Percentiles rank a stretch among this genome's conserved stretches.
Conservation (phyloP, 495 filamentous ascomycete species). For the Xylaria flabelliformis region DNA sequence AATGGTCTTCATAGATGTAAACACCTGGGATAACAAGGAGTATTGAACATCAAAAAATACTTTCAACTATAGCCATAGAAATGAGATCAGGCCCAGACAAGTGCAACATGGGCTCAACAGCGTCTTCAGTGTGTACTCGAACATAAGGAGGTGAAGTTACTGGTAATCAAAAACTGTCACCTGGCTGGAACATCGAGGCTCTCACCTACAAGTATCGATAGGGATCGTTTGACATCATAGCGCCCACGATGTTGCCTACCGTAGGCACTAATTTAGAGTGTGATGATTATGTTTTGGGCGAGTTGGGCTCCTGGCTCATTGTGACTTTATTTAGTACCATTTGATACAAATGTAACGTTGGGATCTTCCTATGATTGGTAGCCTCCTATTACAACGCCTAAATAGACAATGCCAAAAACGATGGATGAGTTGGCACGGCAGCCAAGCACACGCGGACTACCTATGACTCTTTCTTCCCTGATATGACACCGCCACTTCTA, state of each 20-base stretch:
- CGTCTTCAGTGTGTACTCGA: background rate
- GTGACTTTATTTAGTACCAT: background rate
- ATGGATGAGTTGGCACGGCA: background rate
- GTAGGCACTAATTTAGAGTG: background rate
- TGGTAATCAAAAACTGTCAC: background rate
- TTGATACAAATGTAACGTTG: background rate
- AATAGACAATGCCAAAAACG: background rate
- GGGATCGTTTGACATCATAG: background rate
- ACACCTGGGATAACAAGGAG: background rate
- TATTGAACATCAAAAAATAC: too few species aligned
- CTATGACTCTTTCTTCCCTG: slow-evolving; percentile 5
- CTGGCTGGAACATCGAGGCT: background rate
- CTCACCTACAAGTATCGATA: background rate
- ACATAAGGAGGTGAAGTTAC: background rate
- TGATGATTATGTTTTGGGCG: background rate
- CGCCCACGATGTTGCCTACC: background rate
- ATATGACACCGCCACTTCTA: background rate
- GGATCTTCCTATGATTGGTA: slow-evolving; percentile 6
- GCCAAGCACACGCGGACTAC: background rate
- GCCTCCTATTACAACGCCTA: background rate
- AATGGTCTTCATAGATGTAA: background rate
- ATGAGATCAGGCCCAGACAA: background rate
- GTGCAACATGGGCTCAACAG: background rate
- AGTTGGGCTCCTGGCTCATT: background rate
- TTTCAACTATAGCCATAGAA: background rate